These are phyloP conservation scores for Coix lacrymajobi DNA, from an alignment of 176 grass and related monocot species.

Conservation along the genomic window DNA sequence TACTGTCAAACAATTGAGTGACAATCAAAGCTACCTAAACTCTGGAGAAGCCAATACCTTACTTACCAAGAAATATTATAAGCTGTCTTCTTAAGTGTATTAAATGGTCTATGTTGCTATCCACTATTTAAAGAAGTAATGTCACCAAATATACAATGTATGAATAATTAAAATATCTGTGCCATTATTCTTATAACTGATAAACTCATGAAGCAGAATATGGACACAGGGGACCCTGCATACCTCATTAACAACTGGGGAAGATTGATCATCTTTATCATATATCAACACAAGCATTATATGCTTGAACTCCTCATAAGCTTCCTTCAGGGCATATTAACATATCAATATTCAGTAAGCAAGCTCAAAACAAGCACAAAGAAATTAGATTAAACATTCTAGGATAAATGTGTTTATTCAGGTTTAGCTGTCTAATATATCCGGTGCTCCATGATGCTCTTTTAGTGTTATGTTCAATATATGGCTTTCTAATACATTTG, in stretches of 20 bases:
- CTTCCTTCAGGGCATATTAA: slow-evolving; percentile 67
- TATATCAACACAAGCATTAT: slow-evolving; percentile 88
- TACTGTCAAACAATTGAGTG: background rate
- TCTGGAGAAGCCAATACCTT: background rate
- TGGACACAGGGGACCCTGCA: background rate
- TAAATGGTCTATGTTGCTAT: background rate
- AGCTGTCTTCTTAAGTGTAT: background rate
- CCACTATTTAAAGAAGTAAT: slow-evolving; percentile 6
- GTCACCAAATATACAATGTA: background rate
- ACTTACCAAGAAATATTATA: background rate
- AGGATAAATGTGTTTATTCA: background rate
- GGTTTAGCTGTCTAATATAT: background rate
- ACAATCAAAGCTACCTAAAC: background rate
- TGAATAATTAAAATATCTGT: background rate
- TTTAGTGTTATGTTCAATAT: background rate
- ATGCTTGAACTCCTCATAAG: slow-evolving; percentile 99
- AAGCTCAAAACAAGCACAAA: slow-evolving; percentile 21
- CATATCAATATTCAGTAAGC: slow-evolving; percentile 24
- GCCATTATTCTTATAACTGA: slow-evolving; percentile 5
- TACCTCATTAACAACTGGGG: slow-evolving; percentile 86
- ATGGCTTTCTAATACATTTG: background rate
- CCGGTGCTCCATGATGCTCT: background rate
- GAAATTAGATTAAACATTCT: background rate
- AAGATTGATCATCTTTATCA: slow-evolving; percentile 84
- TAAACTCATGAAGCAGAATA: background rate